Base-by-base conservation (phyloP, 768 basidiomycete genomes). In the Kwoniella newhampshirensis region DNA sequence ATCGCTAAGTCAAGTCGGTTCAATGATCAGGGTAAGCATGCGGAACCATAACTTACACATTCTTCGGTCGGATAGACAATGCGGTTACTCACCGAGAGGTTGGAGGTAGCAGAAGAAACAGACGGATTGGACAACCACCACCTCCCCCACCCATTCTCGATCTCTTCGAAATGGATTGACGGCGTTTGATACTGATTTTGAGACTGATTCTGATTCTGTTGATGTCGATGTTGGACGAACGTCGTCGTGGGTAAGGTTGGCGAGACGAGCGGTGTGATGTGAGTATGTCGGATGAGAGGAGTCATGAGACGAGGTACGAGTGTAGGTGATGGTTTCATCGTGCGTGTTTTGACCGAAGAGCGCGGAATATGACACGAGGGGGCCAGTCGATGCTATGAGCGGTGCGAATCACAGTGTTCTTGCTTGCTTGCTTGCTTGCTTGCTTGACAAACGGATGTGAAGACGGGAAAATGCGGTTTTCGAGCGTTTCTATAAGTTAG, bases 321-420 rank as follows among this genome's bases (percentile, higher is more conserved):
- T 12, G 57, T 58, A 15, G 41, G 57, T 28, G 49, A 42, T 3
- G 57, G 57, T 45, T 42, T 51, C 57, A 58, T 58, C 26, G 49
- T 35, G 35, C 32, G 32, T 6, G 32, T 32, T 6, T 32, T 6
- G 32, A 32, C 7, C 13, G 13, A 32, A 32, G n/a, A n/a, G n/a
- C n/a, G n/a, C n/a, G n/a, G n/a, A n/a, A n/a, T n/a, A n/a, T n/a
- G n/a, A n/a, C n/a, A n/a, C n/a, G n/a, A n/a, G n/a, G n/a, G n/a
- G n/a, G n/a, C n/a, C n/a, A n/a, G n/a, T n/a, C n/a, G n/a, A n/a
- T n/a, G n/a, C n/a, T n/a, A n/a, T n/a, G n/a, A n/a, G n/a, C n/a
- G n/a, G n/a, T n/a, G n/a, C n/a, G n/a, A n/a, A n/a, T n/a, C n/a
- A n/a, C n/a, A n/a, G n/a, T n/a, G n/a, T n/a, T n/a, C n/a, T n/a